These are phyloP conservation scores for Phytophthora pisi DNA, from an alignment of 352 stramenopile genomes.

Conservation along the genomic window DNA sequence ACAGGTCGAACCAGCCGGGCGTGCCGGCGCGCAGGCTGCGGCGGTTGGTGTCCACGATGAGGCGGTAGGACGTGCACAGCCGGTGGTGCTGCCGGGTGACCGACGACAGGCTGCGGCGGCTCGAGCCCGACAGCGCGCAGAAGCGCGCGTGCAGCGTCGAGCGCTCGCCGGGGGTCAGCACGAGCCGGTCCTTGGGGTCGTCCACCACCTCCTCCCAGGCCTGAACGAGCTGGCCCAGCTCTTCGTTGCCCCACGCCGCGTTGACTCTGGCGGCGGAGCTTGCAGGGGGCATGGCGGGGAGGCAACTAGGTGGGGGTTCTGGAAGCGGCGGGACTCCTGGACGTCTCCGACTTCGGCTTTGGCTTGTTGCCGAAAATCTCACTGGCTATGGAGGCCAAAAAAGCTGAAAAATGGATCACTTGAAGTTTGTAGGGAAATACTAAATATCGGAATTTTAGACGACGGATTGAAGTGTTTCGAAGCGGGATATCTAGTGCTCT, in stretches of 20 bases:
- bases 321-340: constrained; percentile 1
- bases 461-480: not conserved
- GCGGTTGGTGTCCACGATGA: constrained; percentile 41
- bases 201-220: constrained; percentile 42
- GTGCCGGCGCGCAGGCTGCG: constrained; percentile 19
- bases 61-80: constrained; percentile 35
- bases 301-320: not conserved
- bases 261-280: constrained; percentile 17
- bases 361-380: constrained; percentile 18
- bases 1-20: constrained; percentile 41
- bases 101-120: constrained; percentile 29
- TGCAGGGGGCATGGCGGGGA: constrained; percentile 16
- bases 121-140: constrained; percentile 17
- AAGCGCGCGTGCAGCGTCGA: constrained; percentile 36
- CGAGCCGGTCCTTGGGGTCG: constrained; percentile 34
- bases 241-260: constrained; percentile 30
- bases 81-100: constrained; percentile 38
- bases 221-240: constrained; percentile 36
- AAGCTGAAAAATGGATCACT: not conserved
- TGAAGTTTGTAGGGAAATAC: not conserved
- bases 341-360: constrained; percentile 1
- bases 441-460: not conserved
- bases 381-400: constrained; percentile 24
- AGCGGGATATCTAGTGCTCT: not conserved
- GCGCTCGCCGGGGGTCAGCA: constrained; percentile 29